Percentiles rank a stretch among this genome's conserved stretches.
These are phyloP conservation scores for Aureobasidium uvarum DNA, from an alignment of 2,329 filamentous ascomycete species.

Conservation along the genomic window DNA sequence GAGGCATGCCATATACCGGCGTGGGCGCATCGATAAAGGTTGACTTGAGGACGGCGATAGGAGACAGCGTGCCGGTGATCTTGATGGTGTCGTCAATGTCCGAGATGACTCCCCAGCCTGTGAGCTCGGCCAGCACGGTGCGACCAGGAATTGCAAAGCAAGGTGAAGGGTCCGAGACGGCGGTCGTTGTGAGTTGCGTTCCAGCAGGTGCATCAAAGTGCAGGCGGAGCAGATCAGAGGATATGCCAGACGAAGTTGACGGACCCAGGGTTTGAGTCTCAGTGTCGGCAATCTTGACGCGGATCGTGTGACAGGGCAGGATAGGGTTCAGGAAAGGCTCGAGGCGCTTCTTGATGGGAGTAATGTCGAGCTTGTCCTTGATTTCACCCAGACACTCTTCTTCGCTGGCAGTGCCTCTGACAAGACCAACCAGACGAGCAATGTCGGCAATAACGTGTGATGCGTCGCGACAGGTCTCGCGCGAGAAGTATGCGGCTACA, in stretches of 20 bases:
- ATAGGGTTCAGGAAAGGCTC: slow-evolving; percentile 77
- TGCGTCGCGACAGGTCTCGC: slow-evolving; percentile 64
- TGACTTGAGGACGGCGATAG: slow-evolving; percentile 74
- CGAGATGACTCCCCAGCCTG: slow-evolving; percentile 82
- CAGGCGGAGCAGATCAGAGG: slow-evolving; percentile 34
- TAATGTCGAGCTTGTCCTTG: slow-evolving; percentile 35
- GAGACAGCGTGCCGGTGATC: slow-evolving; percentile 75
- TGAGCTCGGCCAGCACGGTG: slow-evolving; percentile 70
- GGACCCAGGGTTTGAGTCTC: slow-evolving; percentile 40
- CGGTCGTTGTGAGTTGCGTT: slow-evolving; percentile 44
- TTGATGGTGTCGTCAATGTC: slow-evolving; percentile 98
- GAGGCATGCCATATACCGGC: slow-evolving; percentile 76
- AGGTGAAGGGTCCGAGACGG: slow-evolving; percentile 23
- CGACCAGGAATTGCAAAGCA: slow-evolving; percentile 14
- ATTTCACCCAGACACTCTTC: slow-evolving; percentile 47
- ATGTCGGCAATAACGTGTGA: slow-evolving; percentile 68
- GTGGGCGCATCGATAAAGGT: slow-evolving; percentile 77
- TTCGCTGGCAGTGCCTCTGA: slow-evolving; percentile 50
- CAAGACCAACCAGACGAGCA: slow-evolving; percentile 66
- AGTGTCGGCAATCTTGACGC: slow-evolving; percentile 56
- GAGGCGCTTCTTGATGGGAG: slow-evolving; percentile 65
- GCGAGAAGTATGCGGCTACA: slow-evolving; percentile 76
- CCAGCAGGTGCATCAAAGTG: slow-evolving; percentile 31
- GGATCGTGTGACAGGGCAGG: slow-evolving; percentile 65
- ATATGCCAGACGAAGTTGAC: slow-evolving; percentile 38